Base-by-base conservation (phyloP, 306 rosid species). In the Quercus engelmannii region DNA sequence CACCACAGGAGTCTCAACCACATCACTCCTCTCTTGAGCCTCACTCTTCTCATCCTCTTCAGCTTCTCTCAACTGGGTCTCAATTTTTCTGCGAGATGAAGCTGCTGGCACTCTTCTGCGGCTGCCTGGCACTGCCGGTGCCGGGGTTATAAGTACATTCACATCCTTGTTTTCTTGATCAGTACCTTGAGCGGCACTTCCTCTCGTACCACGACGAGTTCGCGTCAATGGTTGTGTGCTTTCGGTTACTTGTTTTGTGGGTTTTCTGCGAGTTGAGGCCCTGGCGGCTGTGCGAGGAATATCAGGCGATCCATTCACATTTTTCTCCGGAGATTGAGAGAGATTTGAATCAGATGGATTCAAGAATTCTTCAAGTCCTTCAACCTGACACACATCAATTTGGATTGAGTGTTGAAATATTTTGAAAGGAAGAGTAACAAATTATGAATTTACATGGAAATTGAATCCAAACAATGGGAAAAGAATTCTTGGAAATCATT, bases 331-430 rank as follows among this genome's bases (percentile, higher is more conserved):
- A 31, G 82, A 75, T 56, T 83, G 76, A 21, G 75, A 74, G 14
- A 30, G 28, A 33, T 79, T 87, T 13, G 75, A 73, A 78, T 78
- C 84, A 1, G 23, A 72, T 38, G 85, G 80, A 59, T 84, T 86
- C 83, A 87, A 65, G 10, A 86, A 5, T 4, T 91, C 98, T 4
- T 90, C 97, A 25, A 95, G 79, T 61, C 99, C 99, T 79, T 91
- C 99, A 67, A 95, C 96, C 99, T 95, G 69, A 23, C 43, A 67
- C 46, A 78, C 9, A n/a, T 41, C 46, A 11, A 77, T 65, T 76
- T 23, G n/a, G 52, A 67, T 35, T 64, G 7, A 67, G 35, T 19
- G 49, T 4, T 35, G 10, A 67, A 63, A 49, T 49, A 12, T 11
- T 14, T 71, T 31, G 70, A 77, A 33, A 35, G 26, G 3, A 12